Evolutionary conservation across 208 protist species (phyloP), one percentile per base, ranked within the genome.

Genomic region (Tritrichomonas musculus): DNA sequence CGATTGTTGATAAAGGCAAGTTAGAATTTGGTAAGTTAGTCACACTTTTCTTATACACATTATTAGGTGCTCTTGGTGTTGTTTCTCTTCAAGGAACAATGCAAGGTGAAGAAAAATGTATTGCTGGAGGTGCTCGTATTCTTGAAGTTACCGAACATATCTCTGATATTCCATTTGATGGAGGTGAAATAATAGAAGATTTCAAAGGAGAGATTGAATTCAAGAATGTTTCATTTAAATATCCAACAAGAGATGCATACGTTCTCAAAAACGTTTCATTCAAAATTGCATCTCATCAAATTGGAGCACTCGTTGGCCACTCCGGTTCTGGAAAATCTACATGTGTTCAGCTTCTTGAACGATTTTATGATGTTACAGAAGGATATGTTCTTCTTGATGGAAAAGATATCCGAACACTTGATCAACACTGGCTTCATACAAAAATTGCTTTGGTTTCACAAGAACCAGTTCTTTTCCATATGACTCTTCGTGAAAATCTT

Each of bases 361-460:
- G 98, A 93, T 98, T 98, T 95, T 99, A 97, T 94, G 96, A 98
- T 92, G 97, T 97, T 30, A 96, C 95, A 17, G 93, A 94, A 41
- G 98, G 98, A 36, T 39, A 92, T 60, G 96, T 99, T 80, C 93
- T 97, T 55, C 92, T 99, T 55, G 98, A 99, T 93, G 98, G 97
- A 2, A 96, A 98, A 94, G 96, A 97, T 84, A 93, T 99, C 30
- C 57, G 92, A 13, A 55, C 80, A 33, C 92, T 98, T 88, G 95
- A 97, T 93, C 93, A 97, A 39, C 88, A 94, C 27, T 98, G 95
- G 69, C 84, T 99, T 60, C 97, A 97, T 72, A 93, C 94, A 93
- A 93, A 95, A 92, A 96, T 99, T 80, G 97, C 97, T 27, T 96
- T 99, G 41, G 97, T 99, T 36, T 97, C 97, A 44, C 98, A 99